Percentiles rank a stretch among this genome's conserved stretches.
Conservation (phyloP, 768 basidiomycete species). For the Collybia mongolica region DNA sequence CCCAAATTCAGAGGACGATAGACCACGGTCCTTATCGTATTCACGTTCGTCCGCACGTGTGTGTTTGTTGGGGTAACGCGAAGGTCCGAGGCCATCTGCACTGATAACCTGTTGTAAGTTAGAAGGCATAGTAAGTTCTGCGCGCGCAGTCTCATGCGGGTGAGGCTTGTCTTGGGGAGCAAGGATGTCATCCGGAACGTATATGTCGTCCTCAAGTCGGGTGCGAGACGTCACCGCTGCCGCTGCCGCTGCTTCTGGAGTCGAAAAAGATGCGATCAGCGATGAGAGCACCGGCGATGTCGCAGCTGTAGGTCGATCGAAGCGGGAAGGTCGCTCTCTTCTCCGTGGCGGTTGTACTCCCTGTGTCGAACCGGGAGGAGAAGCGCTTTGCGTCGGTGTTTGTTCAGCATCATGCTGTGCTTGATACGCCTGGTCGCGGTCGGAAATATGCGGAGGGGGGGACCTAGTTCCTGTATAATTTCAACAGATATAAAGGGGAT, state of each 20-base stretch:
- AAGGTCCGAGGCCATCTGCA: background rate
- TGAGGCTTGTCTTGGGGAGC: constrained; percentile 9
- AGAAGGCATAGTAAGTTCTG: constrained; percentile 9
- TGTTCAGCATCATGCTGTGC: constrained; percentile 5
- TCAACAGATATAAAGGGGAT: constrained; percentile 30
- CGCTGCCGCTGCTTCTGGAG: constrained; percentile 3
- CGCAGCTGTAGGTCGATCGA: constrained; percentile 18
- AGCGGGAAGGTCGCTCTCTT: constrained; percentile 21
- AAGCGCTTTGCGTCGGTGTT: background rate
- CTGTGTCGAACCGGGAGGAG: constrained; percentile 1
- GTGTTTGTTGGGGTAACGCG: constrained; percentile 6
- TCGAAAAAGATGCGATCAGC: background rate
- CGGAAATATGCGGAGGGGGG: constrained; percentile 32
- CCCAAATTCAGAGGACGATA: constrained; percentile 4
- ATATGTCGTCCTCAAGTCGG: constrained; percentile 18
- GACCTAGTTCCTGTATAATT: constrained; percentile 49
- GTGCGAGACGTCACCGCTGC: constrained; percentile 1
- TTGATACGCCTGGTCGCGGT: constrained; percentile 15
- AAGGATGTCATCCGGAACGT: constrained; percentile 20
- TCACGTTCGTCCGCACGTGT: constrained; percentile 12
- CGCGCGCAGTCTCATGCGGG: constrained; percentile 4
- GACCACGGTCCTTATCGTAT: constrained; percentile 11
- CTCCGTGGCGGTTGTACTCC: constrained; percentile 9
- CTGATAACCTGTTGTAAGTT: constrained; percentile 9
- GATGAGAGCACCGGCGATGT: background rate